A percentile compares a stretch with the other conserved stretches of the same genome.
phyloP scores from a whole-genome alignment of 345 rosid species.

The Bretschneidera sinensis region DNA sequence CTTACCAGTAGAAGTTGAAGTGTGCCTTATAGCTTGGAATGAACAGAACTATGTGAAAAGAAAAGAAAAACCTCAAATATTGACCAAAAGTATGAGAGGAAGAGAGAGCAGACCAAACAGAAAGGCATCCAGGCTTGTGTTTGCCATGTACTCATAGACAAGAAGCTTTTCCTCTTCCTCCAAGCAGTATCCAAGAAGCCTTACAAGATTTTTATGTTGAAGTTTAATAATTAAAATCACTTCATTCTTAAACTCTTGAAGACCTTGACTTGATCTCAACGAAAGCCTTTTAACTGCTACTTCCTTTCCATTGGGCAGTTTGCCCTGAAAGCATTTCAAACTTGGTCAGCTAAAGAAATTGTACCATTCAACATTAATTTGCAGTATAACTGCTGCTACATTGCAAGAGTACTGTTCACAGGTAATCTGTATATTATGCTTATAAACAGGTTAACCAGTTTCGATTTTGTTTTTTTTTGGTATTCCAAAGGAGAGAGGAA shows the following conservation, averaged over 20 bases:
- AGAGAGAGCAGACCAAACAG: slow-evolving; percentile 30
- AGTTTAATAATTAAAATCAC: slow-evolving; percentile 42
- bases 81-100: background rate
- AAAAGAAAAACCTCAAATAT: background rate
- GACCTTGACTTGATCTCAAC: slow-evolving; percentile 43
- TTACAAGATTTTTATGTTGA: slow-evolving; percentile 55
- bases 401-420: too few species aligned
- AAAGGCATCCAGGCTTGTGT: slow-evolving; percentile 43
- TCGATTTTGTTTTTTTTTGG: too few species aligned
- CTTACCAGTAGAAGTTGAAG: background rate
- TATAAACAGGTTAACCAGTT: too few species aligned
- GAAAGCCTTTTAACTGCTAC: slow-evolving; percentile 55
- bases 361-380: background rate
- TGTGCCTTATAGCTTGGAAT: background rate
- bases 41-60: background rate
- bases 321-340: slow-evolving; percentile 32
- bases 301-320: slow-evolving; percentile 32
- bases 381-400: too few species aligned
- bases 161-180: slow-evolving; percentile 44
- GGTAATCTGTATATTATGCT: too few species aligned
- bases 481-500: too few species aligned
- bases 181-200: slow-evolving; percentile 45
- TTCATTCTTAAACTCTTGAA: slow-evolving; percentile 52
- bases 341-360: slow-evolving; percentile 4
- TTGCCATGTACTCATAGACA: slow-evolving; percentile 46